Conservation (phyloP, 2,329 filamentous ascomycete genomes). For the Atkinsonella texensis region DNA sequence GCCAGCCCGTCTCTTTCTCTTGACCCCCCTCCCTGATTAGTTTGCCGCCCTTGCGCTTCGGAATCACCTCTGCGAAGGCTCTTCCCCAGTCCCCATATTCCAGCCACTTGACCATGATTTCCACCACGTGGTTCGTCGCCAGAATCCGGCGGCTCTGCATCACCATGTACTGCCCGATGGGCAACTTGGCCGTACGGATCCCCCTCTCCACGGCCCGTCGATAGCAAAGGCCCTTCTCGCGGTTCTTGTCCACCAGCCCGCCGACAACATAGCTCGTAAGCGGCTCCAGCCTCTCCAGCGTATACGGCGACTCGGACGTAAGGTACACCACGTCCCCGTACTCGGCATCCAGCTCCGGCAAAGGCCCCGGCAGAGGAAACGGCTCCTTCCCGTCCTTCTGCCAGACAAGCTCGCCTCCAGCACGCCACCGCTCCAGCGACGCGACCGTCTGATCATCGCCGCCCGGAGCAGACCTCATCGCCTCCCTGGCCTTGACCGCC, state of each 20-base stretch:
- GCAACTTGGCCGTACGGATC: constrained; percentile 79
- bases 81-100: constrained; percentile 84
- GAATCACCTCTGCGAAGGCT: constrained; percentile 80
- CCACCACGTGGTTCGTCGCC: constrained; percentile 89
- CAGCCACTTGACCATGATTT: constrained; percentile 92
- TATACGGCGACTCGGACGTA: constrained; percentile 81
- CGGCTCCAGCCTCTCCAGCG: constrained; percentile 69
- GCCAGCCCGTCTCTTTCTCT: constrained; percentile 10
- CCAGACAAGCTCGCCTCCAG: constrained; percentile 19
- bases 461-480: constrained; percentile 45
- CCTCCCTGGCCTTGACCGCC: constrained; percentile 49
- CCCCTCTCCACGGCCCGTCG: constrained; percentile 61
- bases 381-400: constrained; percentile 19
- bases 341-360: constrained; percentile 19
- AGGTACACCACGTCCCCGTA: constrained; percentile 62
- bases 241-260: constrained; percentile 89
- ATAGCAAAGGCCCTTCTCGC: constrained; percentile 91
- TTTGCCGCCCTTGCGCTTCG: constrained; percentile 74
- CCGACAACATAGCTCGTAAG: constrained; percentile 89
- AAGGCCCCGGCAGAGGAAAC: constrained; percentile 21
- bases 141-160: constrained; percentile 81
- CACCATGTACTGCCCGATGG: constrained; percentile 89
- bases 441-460: constrained; percentile 43
- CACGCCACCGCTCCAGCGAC: constrained; percentile 32
- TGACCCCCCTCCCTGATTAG: constrained; percentile 34